These are phyloP conservation scores for Globisporangium paddicum DNA, from an alignment of 352 stramenopile genomes.

Conservation along the genomic window DNA sequence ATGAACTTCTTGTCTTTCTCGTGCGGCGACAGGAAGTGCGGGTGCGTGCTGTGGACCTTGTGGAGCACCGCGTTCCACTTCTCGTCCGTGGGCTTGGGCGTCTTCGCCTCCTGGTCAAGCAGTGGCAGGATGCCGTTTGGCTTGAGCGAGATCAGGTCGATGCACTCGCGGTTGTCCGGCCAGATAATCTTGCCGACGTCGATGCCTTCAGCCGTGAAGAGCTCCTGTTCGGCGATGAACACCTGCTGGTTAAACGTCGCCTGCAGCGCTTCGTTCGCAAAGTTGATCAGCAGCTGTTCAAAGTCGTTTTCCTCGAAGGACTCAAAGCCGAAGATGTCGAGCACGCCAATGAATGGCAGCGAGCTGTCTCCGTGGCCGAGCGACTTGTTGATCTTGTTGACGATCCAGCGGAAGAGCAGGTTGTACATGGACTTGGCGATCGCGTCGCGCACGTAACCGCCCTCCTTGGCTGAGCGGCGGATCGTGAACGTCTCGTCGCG, in stretches of 20 bases:
- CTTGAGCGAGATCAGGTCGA: conserved; percentile 78
- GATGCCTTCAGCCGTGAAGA: conserved; percentile 79
- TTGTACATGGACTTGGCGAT: conserved; percentile 94
- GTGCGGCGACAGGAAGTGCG: conserved; percentile 73
- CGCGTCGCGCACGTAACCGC: conserved; percentile 85
- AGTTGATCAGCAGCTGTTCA: conserved; percentile 90
- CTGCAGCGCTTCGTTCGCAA: conserved; percentile 86
- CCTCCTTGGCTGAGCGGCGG: conserved; percentile 70
- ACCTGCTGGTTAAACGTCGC: conserved; percentile 89
- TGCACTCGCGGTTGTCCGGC: conserved; percentile 84
- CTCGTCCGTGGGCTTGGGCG: conserved; percentile 75
- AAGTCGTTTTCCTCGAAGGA: conserved; percentile 94
- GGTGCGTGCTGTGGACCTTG: conserved; percentile 66
- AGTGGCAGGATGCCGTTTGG: conserved; percentile 77
- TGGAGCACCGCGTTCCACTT: conserved; percentile 85
- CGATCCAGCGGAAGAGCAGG: conserved; percentile 83
- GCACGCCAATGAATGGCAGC: conserved; percentile 89
- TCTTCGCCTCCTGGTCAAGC: conserved; percentile 77
- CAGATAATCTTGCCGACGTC: conserved; percentile 80
- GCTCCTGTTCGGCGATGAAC: conserved; percentile 82
- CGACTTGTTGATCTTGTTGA: conserved; percentile 79
- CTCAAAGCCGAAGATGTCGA: conserved; percentile 98
- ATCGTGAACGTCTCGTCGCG: conserved; percentile 81
- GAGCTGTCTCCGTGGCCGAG: conserved; percentile 70
- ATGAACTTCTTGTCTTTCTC: conserved; percentile 90